Conservation (phyloP, 768 basidiomycete genomes). For the Mycena maculata region DNA sequence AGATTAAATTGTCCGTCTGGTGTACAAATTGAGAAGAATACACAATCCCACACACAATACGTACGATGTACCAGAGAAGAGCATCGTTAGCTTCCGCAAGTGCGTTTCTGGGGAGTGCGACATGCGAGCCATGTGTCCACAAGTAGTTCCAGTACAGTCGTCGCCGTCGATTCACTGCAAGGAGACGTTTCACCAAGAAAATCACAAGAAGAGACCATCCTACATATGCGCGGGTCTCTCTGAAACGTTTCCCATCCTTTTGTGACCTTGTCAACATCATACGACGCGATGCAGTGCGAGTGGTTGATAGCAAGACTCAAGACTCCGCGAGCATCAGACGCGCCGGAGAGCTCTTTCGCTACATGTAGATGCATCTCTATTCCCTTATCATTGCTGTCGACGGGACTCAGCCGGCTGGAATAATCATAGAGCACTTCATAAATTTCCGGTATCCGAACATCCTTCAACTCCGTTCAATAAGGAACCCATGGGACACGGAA, state of each 20-base stretch:
- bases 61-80: conserved; percentile 61
- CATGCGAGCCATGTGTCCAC: conserved; percentile 61
- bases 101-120: conserved; percentile 54
- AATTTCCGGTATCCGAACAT: conserved; percentile 54
- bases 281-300: conserved; percentile 58
- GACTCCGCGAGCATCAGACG: conserved; percentile 31
- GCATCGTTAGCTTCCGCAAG: conserved; percentile 61
- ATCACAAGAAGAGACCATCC: conserved; percentile 1
- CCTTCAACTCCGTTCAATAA: conserved; percentile 39
- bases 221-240: conserved; percentile 44
- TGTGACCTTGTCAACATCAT: conserved; percentile 48
- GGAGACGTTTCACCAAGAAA: background rate
- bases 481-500: background rate
- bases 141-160: conserved; percentile 66
- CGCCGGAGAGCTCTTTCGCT: conserved; percentile 32
- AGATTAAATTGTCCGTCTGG: conserved; percentile 62
- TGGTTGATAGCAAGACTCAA: conserved; percentile 61
- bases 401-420: conserved; percentile 44
- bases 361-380: conserved; percentile 59
- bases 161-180: conserved; percentile 56
- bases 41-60: background rate
- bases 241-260: conserved; percentile 40
- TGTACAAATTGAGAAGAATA: background rate
- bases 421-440: conserved; percentile 42
- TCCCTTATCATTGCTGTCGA: conserved; percentile 31